Evolutionary conservation across 352 stramenopile species (phyloP).

Genomic region (Paralagenidium karlingii): DNA sequence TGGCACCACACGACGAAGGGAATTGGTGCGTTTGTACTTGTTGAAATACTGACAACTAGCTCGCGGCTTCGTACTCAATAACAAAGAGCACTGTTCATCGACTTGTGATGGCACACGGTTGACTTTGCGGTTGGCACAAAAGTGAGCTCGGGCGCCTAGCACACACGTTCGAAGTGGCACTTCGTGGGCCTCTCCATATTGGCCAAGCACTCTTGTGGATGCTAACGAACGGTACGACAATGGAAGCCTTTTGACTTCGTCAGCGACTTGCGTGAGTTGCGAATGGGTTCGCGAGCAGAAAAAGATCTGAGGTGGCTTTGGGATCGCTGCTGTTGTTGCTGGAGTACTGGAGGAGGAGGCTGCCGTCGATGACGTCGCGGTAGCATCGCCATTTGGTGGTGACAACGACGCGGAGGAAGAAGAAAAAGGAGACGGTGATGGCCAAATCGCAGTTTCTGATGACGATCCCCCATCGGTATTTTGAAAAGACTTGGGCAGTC

Average conservation of each 20-base stretch:
- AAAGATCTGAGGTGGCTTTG: conserved; percentile 56
- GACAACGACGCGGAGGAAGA: no score
- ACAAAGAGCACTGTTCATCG: conserved; percentile 64
- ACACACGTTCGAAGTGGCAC: conserved; percentile 63
- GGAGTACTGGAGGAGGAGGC: no score
- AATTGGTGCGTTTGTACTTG: conserved; percentile 36
- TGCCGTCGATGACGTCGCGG: no score
- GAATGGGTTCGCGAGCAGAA: conserved; percentile 85
- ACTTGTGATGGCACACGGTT: conserved; percentile 40
- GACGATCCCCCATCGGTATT: no score
- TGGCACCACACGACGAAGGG: conserved; percentile 28
- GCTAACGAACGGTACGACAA: conserved; percentile 45
- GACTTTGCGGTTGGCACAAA: conserved; percentile 64
- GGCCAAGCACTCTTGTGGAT: conserved; percentile 19
- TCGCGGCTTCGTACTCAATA: conserved; percentile 40
- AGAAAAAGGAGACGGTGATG: no score
- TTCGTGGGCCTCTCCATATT: conserved; percentile 15
- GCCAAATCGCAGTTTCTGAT: no score
- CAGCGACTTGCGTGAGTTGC: conserved; percentile 67
- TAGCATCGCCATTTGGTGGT: no score
- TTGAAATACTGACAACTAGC: conserved; percentile 41
- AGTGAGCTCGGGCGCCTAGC: conserved; percentile 66
- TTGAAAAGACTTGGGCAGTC: neutral
- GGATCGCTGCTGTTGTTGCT: neutral
- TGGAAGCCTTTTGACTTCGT: conserved; percentile 70